Percentiles rank a stretch among this genome's conserved stretches.
Evolutionary conservation across 768 basidiomycete genomes (phyloP).

Genomic region (Mycena floridula): DNA sequence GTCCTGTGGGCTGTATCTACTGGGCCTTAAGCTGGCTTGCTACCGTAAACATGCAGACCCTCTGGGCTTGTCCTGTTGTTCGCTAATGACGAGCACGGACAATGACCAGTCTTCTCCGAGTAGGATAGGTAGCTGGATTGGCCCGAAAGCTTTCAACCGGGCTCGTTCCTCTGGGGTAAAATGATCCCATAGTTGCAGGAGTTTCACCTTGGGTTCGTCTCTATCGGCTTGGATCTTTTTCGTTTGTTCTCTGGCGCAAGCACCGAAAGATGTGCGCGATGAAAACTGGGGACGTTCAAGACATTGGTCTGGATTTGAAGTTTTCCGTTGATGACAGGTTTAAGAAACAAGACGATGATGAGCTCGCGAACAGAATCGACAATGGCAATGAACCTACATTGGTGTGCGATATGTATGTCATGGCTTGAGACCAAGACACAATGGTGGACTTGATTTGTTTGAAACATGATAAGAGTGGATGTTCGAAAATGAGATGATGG

Average conservation of each 20-base stretch:
- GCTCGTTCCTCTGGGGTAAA: no score
- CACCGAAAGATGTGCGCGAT: background rate
- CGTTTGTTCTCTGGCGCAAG: background rate
- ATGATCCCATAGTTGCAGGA: no score
- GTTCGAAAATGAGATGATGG: background rate
- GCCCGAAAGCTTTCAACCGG: no score
- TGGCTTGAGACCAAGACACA: background rate
- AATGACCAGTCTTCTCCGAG: no score
- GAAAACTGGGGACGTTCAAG: background rate
- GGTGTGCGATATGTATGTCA: background rate
- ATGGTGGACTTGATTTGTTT: background rate
- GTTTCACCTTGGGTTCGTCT: no score
- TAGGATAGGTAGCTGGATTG: no score
- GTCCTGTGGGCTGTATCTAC: no score
- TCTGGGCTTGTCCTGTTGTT: no score
- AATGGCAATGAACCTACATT: background rate
- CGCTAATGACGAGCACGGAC: no score
- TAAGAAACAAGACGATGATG: background rate
- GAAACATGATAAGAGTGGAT: background rate
- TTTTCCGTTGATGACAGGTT: background rate
- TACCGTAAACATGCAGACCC: no score
- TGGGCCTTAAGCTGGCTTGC: no score
- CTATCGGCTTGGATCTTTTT: no score
- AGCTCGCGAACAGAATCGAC: background rate
- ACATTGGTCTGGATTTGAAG: background rate